A percentile compares a stretch with the other conserved stretches of the same genome.
Conservation (phyloP, 805 yeast genomes). For the Kazachstania martiniae region DNA sequence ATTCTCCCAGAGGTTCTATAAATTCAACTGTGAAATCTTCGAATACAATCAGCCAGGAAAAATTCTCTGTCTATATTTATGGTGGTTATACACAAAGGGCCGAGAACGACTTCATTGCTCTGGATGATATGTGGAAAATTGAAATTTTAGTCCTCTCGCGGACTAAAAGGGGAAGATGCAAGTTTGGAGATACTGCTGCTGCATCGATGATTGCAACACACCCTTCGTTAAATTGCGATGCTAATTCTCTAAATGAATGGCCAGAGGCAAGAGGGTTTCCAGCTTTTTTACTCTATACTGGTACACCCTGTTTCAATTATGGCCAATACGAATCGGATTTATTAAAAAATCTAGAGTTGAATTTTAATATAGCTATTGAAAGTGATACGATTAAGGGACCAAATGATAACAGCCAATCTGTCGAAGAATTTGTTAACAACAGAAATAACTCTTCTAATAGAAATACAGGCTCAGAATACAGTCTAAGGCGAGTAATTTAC, state of each 20-base stretch:
- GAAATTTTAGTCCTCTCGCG: conserved; percentile 29
- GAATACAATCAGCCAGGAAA: no score
- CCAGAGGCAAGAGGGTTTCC: conserved; percentile 30
- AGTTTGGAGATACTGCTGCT: conserved; percentile 27
- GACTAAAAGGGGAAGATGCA: conserved; percentile 26
- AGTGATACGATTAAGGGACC: not conserved
- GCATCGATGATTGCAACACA: conserved; percentile 28
- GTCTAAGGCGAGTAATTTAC: not conserved
- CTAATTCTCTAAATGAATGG: conserved; percentile 9
- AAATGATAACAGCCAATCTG: no score
- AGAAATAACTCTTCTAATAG: not conserved
- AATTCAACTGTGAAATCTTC: no score
- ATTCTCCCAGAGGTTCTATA: no score
- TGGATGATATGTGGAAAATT: conserved; percentile 33
- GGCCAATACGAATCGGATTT: conserved; percentile 4
- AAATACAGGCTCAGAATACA: not conserved
- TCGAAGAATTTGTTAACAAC: not conserved
- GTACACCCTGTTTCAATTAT: conserved; percentile 4
- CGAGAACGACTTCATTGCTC: conserved; percentile 24
- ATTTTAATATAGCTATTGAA: conserved; percentile 1
- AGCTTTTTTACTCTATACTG: conserved; percentile 12
- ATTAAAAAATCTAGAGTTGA: conserved; percentile 4
- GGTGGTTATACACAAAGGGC: conserved; percentile 36
- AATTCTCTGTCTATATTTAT: conserved; percentile 31
- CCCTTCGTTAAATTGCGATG: conserved; percentile 17